These are phyloP conservation scores for Scedosporium boydii DNA, from an alignment of 2,329 filamentous ascomycete genomes.

Conservation along the genomic window DNA sequence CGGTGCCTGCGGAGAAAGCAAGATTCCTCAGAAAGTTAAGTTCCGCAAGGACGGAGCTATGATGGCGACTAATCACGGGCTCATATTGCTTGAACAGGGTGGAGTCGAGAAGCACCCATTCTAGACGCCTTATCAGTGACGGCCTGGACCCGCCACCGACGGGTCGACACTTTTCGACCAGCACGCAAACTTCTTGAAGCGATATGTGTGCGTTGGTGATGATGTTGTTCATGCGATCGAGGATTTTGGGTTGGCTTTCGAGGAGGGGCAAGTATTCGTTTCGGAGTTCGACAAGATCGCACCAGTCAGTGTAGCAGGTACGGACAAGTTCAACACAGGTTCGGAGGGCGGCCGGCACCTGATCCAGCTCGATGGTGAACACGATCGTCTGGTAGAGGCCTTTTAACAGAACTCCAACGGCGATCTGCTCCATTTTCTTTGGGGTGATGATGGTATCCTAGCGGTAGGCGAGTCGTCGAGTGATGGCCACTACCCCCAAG, in stretches of 20 bases:
- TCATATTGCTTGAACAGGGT: conserved; percentile 17
- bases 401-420: not conserved
- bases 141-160: conserved; percentile 13
- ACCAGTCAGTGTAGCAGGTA: conserved; percentile 21
- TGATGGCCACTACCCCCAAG: not conserved
- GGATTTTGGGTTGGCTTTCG: conserved; percentile 13
- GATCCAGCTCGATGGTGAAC: conserved; percentile 13
- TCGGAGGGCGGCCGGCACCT: conserved; percentile 17
- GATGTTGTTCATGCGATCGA: conserved; percentile 18
- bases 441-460: not conserved
- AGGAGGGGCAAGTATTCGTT: conserved; percentile 17
- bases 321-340: conserved; percentile 21
- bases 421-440: not conserved
- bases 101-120: conserved; percentile 17
- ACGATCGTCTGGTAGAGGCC: not conserved
- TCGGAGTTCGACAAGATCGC: conserved; percentile 22
- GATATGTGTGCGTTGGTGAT: conserved; percentile 18
- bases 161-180: conserved; percentile 20
- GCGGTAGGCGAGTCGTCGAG: not conserved
- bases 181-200: conserved; percentile 17
- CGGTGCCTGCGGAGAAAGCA: not conserved
- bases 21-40: conserved; percentile 15
- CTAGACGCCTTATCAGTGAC: conserved; percentile 12
- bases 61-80: conserved; percentile 17
- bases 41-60: conserved; percentile 19